These are phyloP conservation scores for Scorias spongiosa DNA, from an alignment of 2,329 filamentous ascomycete species.

Conservation along the genomic window DNA sequence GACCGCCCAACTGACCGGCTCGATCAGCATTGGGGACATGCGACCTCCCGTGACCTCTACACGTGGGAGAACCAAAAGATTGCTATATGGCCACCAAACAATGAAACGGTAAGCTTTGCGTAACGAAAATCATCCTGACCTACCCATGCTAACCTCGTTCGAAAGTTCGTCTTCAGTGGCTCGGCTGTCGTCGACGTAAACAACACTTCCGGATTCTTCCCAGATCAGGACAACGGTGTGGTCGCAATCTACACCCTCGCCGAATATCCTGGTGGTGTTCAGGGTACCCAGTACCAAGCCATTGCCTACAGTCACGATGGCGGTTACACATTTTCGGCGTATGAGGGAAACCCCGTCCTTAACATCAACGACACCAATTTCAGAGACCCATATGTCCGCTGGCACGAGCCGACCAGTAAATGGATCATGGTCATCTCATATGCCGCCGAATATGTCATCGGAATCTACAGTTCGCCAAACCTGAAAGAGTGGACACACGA, in stretches of 20 bases:
- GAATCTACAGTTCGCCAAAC: conserved; percentile 46
- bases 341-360: conserved; percentile 46
- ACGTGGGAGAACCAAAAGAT: conserved; percentile 51
- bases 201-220: conserved; percentile 53
- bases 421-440: conserved; percentile 47
- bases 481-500: conserved; percentile 43
- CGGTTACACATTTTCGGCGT: conserved; percentile 47
- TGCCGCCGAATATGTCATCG: conserved; percentile 38
- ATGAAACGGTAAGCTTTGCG: conserved; percentile 22
- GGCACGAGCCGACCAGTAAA: conserved; percentile 32
- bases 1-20: no score
- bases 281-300: conserved; percentile 37
- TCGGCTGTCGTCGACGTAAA: conserved; percentile 45
- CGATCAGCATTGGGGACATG: conserved; percentile 26
- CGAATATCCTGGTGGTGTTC: conserved; percentile 15
- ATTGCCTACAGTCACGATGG: conserved; percentile 48
- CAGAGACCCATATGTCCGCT: conserved; percentile 51
- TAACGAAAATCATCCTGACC: no score
- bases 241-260: conserved; percentile 44
- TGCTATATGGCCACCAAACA: conserved; percentile 42
- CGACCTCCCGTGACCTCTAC: conserved; percentile 46
- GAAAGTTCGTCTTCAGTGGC: conserved; percentile 34
- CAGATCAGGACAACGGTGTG: conserved; percentile 43
- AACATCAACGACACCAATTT: conserved; percentile 40
- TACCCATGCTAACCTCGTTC: no score